Percentiles rank a stretch among this genome's conserved stretches.
phyloP scores from a whole-genome alignment of 2,329 filamentous ascomycete genomes.

The Ophiosphaerella narmari region DNA sequence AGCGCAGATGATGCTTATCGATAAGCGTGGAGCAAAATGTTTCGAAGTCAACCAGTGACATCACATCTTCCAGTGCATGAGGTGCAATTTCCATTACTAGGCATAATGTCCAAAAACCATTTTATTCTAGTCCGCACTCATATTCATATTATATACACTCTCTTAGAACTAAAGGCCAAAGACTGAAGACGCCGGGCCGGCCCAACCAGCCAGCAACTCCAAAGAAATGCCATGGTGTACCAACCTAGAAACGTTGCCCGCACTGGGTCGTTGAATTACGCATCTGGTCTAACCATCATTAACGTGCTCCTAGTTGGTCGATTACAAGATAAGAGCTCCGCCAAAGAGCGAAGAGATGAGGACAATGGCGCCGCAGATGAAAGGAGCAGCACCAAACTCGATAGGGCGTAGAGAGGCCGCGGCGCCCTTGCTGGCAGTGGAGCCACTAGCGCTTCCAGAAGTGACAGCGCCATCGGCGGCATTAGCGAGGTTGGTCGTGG shows the following conservation, averaged over 20 bases:
- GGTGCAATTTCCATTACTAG: too few relatives aligned
- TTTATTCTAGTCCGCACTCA: neutral
- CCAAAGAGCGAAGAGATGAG: slow-evolving; percentile 60
- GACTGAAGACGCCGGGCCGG: slow-evolving; percentile 13
- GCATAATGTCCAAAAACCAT: too few relatives aligned
- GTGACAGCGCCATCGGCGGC: slow-evolving; percentile 57
- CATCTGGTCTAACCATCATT: slow-evolving; percentile 9
- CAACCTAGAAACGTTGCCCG: slow-evolving; percentile 27
- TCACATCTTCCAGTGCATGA: neutral
- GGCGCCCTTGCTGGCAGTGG: slow-evolving; percentile 44
- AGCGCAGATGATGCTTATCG: neutral
- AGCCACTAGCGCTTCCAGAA: slow-evolving; percentile 33
- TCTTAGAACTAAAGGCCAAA: slow-evolving; percentile 1
- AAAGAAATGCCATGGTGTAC: slow-evolving; percentile 8
- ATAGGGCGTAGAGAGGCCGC: slow-evolving; percentile 51
- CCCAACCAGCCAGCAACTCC: slow-evolving; percentile 11
- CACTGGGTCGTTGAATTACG: slow-evolving; percentile 35
- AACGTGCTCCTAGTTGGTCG: neutral
- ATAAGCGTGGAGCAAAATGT: neutral
- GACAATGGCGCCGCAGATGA: slow-evolving; percentile 58
- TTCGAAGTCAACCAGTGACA: neutral
- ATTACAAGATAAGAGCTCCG: slow-evolving; percentile 51
- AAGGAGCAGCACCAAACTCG: slow-evolving; percentile 55
- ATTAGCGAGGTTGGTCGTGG: slow-evolving; percentile 49
- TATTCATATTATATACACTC: slow-evolving; percentile 7